Base-by-base conservation (phyloP, 768 basidiomycete species). In the Cystobasidium ongulense region DNA sequence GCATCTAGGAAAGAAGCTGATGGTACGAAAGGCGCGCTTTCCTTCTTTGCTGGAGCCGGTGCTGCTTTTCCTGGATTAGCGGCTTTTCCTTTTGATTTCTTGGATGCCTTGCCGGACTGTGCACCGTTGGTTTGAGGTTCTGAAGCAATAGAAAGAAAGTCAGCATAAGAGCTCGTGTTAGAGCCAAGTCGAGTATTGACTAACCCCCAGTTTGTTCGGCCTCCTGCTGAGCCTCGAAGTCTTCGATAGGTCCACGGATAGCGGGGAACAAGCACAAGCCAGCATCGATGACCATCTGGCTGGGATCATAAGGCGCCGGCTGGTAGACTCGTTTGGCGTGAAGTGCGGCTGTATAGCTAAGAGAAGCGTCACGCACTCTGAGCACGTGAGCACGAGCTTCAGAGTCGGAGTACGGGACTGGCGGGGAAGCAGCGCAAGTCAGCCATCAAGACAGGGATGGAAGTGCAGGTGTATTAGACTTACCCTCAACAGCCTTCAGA, bases 361-460 rank as follows among this genome's bases (percentile, higher is more conserved):
- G 75, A 31, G 76, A 75, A 15, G 81, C 81, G 72, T 83, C 82
- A 27, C 81, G 80, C 35, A 83, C 80, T 13, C 82, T 79, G n/a
- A 83, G 77, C 33, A 84, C 77, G 54, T 82, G 80, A n/a, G 80
- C 79, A 21, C 82, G 79, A 61, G 82, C 82, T 23, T 80, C 77
- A 31, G 80, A 79, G 59, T 82, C 81, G 23, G 81, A 80, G 77
- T 80, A 84, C 1, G 83, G 80, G 72, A 82, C 83, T 82, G 76
- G 0, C 21, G 0, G 43, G 8, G 35, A 23, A 38, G 38, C 35
- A 36, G 27, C 36, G 52, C n/a, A 4, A 29, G 35, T 41, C 18
- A 33, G 54, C 33, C 21, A 27, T n/a, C 1, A 35, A 1, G 29
- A 35, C 29, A 35, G 41, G 11, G 62, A 27, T 18, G 29, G 27